A percentile compares a stretch with the other conserved stretches of the same genome.
These are phyloP conservation scores for Malbranchea cinnamomea DNA, from an alignment of 2,329 filamentous ascomycete genomes.

Conservation along the genomic window DNA sequence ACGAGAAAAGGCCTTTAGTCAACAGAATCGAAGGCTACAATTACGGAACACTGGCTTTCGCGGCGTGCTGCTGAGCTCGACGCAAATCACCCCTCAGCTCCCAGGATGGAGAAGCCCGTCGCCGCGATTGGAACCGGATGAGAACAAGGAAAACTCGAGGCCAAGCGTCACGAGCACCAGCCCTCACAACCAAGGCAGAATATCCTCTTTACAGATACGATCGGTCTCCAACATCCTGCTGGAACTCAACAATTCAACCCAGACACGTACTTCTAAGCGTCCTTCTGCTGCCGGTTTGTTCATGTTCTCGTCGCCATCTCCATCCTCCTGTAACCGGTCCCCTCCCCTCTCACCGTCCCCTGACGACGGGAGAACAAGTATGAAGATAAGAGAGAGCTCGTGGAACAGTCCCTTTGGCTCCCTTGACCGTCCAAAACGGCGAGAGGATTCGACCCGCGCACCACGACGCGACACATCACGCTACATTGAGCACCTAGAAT, in stretches of 20 bases:
- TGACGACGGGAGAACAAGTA: conserved; percentile 1
- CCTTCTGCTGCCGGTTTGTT: too few relatives aligned
- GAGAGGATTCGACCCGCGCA: conserved; percentile 9
- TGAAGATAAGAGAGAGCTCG: conserved; percentile 5
- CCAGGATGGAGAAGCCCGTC: conserved; percentile 12
- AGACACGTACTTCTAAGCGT: conserved; percentile 10
- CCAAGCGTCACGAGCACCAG: not conserved
- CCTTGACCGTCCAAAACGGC: conserved; percentile 13
- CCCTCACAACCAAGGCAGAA: conserved; percentile 2
- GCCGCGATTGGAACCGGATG: conserved; percentile 9
- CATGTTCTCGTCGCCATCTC: too few relatives aligned
- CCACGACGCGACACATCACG: conserved; percentile 27
- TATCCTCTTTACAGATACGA: not conserved
- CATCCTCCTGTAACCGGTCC: not conserved
- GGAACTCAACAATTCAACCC: conserved; percentile 18
- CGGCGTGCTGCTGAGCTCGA: conserved; percentile 10
- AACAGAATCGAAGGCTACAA: conserved; percentile 16
- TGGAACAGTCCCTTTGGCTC: conserved; percentile 5
- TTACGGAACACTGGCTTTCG: conserved; percentile 18
- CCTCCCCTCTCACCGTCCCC: not conserved
- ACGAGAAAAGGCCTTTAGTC: conserved; percentile 12
- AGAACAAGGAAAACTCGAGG: conserved; percentile 11
- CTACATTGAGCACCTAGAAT: conserved; percentile 36
- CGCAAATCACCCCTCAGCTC: conserved; percentile 12
- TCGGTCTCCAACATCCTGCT: conserved; percentile 16